Evolutionary conservation across 305 asterid genomes (phyloP).

Genomic region (Fraxinus platypoda): DNA sequence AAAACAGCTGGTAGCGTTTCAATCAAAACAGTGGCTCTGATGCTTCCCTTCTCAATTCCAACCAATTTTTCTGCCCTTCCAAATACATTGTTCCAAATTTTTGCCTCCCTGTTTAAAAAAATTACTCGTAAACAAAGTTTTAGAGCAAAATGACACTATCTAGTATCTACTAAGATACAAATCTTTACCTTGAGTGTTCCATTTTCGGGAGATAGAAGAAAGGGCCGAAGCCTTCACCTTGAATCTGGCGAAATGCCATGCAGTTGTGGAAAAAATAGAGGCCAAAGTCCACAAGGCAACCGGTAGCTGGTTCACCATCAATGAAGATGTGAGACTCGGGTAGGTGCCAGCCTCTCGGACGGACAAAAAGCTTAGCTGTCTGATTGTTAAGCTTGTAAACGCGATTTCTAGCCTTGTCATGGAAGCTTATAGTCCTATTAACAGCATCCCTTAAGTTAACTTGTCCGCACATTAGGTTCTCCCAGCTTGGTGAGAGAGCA

Average conservation of each 20-base stretch:
- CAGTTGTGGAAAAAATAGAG: constrained; percentile 81
- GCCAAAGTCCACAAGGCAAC: constrained; percentile 80
- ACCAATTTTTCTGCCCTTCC: constrained; percentile 62
- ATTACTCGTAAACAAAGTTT: not conserved
- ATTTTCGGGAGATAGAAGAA: constrained; percentile 93
- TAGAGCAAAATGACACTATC: not conserved
- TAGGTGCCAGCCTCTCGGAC: constrained; percentile 94
- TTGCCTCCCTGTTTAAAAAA: constrained; percentile 63
- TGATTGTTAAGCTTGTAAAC: constrained; percentile 65
- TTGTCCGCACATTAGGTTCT: constrained; percentile 76
- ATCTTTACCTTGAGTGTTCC: constrained; percentile 77
- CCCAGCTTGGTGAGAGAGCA: constrained; percentile 91
- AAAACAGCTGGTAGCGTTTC: constrained; percentile 93
- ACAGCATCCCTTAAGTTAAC: constrained; percentile 81
- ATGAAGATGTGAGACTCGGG: constrained; percentile 86
- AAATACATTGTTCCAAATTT: constrained; percentile 84
- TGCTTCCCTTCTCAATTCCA: constrained; percentile 74
- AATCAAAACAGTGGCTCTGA: constrained; percentile 84
- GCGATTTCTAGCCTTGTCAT: constrained; percentile 68
- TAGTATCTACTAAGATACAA: not conserved
- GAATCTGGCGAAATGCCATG: constrained; percentile 51
- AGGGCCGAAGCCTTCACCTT: constrained; percentile 83
- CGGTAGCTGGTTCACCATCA: constrained; percentile 85
- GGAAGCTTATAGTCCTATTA: constrained; percentile 67
- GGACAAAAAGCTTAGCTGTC: constrained; percentile 86